These are phyloP conservation scores for Phytopythium helicoides DNA, from an alignment of 352 stramenopile species.

Conservation along the genomic window DNA sequence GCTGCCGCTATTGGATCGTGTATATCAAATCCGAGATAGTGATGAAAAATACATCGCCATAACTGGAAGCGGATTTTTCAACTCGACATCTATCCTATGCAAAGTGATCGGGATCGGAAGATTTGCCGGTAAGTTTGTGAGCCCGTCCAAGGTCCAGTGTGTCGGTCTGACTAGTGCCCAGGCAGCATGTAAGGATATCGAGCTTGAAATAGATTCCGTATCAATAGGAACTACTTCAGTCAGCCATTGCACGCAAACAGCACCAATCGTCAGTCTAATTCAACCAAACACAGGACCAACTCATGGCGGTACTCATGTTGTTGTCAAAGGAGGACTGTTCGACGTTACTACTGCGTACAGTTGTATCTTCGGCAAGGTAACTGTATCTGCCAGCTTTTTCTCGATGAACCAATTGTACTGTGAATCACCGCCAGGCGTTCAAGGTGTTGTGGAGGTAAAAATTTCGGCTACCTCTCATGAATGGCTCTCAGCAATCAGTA, in stretches of 20 bases:
- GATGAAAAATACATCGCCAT: not conserved
- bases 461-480: constrained; percentile 3
- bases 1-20: not conserved
- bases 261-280: constrained; percentile 20
- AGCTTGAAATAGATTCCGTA: constrained; percentile 2
- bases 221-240: not conserved
- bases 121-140: constrained; percentile 1
- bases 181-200: constrained; percentile 7
- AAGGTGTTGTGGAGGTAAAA: constrained; percentile 19
- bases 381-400: constrained; percentile 18
- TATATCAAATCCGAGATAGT: not conserved
- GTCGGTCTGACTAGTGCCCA: constrained; percentile 1
- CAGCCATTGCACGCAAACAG: not conserved
- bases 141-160: not conserved
- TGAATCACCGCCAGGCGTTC: constrained; percentile 17
- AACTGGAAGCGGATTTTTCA: constrained; percentile 12
- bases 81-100: constrained; percentile 11
- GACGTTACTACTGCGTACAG: constrained; percentile 11
- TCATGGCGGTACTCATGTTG: constrained; percentile 33
- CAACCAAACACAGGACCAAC: constrained; percentile 27
- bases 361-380: constrained; percentile 24
- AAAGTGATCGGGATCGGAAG: not conserved
- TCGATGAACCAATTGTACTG: constrained; percentile 30
- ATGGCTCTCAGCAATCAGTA: not conserved
- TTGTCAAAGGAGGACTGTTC: constrained; percentile 32